Evolutionary conservation across 345 rosid species (phyloP), one percentile per base, ranked within the genome.

Genomic region (Geranium rotundifolium): DNA sequence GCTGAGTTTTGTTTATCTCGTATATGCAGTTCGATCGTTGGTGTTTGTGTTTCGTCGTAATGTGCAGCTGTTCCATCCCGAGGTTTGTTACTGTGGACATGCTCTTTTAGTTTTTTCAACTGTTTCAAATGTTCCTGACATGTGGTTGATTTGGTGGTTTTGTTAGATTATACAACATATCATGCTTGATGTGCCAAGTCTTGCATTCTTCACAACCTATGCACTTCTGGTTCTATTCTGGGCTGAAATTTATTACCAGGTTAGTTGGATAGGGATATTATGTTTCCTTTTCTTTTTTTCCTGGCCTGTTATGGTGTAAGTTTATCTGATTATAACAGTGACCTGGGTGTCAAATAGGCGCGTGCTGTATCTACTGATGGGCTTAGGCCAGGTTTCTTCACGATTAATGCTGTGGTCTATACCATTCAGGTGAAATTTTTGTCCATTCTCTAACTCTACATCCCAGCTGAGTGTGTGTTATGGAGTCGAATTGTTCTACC

Each of bases 181-280:
- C 55, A 66, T 89, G 70, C 89, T 91, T 73, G 95, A 88, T 77
- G 16, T 89, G 76, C 97, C 96, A 6, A 86, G 97, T 65, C 90
- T 91, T 69, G 88, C 84, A 57, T 91, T 88, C 82, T 86, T 88
- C 88, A 86, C 97, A 0, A 91, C 97, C 2, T 91, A 86, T 52
- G 89, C 90, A 2, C 97, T 91, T 31, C 50, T 91, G 65, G 95
- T 91, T 62, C 86, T 91, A 72, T 91, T 91, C 71, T 91, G 97
- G 97, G 97, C 97, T 0, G 97, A 91, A 75, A 91, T 91, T 58
- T 91, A 91, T 73, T 85, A 88, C 68, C 97, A 91, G 97, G 97
- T 86, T 17, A 8, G 41, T 34, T 34, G 6, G 41, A 34, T 34
- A 34, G 41, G 41, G 41, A 34, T 4, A 8, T 58, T 14, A 54